Evolutionary conservation across 2,329 filamentous ascomycete species (phyloP).

Genomic region (Hypoxylon sp.): DNA sequence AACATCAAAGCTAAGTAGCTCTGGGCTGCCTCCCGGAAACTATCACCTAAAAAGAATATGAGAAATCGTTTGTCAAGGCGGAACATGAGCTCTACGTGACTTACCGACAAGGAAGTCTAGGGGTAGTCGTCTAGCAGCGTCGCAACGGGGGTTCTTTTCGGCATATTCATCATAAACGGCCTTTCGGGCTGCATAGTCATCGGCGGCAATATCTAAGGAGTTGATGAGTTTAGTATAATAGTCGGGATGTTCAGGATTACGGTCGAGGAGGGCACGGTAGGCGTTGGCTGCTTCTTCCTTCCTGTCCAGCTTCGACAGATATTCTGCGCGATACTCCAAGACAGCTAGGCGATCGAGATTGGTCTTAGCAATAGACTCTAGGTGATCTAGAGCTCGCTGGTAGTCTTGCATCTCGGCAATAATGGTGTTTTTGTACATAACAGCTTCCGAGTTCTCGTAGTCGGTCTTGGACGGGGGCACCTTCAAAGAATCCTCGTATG

Average conservation of each 20-base stretch:
- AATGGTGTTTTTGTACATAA: conserved; percentile 94
- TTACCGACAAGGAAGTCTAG: conserved; percentile 87
- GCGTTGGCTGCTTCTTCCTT: conserved; percentile 86
- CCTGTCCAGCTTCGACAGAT: conserved; percentile 81
- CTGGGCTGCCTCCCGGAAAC: conserved; percentile 83
- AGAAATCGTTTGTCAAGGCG: conserved; percentile 6
- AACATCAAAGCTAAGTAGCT: conserved; percentile 87
- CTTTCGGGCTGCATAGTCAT: conserved; percentile 75
- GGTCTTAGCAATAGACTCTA: conserved; percentile 81
- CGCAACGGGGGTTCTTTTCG: conserved; percentile 83
- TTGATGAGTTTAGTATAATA: conserved; percentile 87
- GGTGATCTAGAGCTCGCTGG: conserved; percentile 86
- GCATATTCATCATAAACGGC: conserved; percentile 87
- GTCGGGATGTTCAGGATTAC: conserved; percentile 87
- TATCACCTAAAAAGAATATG: conserved; percentile 69
- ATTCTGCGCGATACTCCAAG: conserved; percentile 88
- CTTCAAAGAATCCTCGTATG: conserved; percentile 95
- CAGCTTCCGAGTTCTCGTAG: conserved; percentile 92
- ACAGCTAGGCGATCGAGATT: conserved; percentile 88
- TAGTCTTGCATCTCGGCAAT: conserved; percentile 91
- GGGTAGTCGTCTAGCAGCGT: conserved; percentile 88
- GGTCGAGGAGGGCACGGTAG: conserved; percentile 84
- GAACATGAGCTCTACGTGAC: conserved; percentile 37
- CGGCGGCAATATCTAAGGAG: conserved; percentile 73
- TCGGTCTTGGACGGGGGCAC: conserved; percentile 81